phyloP scores from a whole-genome alignment of 192 early-diverging fungal genomes.

The Spizellomyces punctatus region DNA sequence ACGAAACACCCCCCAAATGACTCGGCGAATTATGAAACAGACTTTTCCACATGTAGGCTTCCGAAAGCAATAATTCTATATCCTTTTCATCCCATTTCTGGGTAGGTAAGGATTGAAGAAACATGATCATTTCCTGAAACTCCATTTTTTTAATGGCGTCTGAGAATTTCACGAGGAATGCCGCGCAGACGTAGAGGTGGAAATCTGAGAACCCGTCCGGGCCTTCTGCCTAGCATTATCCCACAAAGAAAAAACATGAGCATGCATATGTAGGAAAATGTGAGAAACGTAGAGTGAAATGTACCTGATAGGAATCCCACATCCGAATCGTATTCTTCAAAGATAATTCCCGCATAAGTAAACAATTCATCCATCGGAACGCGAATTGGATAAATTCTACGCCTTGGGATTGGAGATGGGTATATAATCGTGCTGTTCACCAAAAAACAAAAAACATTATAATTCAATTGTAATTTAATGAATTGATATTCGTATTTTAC shows the following conservation, averaged over 20 bases:
- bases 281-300: neutral
- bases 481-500: slow-evolving; percentile 44
- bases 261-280: too few species aligned
- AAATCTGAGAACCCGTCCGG: slow-evolving; percentile 92
- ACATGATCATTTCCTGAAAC: slow-evolving; percentile 92
- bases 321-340: slow-evolving; percentile 88
- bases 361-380: slow-evolving; percentile 99
- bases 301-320: slow-evolving; percentile 97
- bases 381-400: slow-evolving; percentile 99
- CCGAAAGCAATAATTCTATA: slow-evolving; percentile 89
- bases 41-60: slow-evolving; percentile 97
- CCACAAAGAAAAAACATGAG: too few species aligned
- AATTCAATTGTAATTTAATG: neutral
- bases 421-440: slow-evolving; percentile 67
- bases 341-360: slow-evolving; percentile 94
- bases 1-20: slow-evolving; percentile 8
- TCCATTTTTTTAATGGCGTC: slow-evolving; percentile 82
- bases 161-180: slow-evolving; percentile 97
- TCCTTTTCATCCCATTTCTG: slow-evolving; percentile 86
- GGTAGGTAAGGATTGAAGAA: slow-evolving; percentile 89
- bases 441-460: slow-evolving; percentile 9
- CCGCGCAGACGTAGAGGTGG: slow-evolving; percentile 98
- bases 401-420: slow-evolving; percentile 83
- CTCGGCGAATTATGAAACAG: slow-evolving; percentile 73
- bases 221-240: slow-evolving; percentile 67